A percentile compares a stretch with the other conserved stretches of the same genome.
phyloP scores from a whole-genome alignment of 371 early-diverging fungal genomes.

The Mucor irregularis region DNA sequence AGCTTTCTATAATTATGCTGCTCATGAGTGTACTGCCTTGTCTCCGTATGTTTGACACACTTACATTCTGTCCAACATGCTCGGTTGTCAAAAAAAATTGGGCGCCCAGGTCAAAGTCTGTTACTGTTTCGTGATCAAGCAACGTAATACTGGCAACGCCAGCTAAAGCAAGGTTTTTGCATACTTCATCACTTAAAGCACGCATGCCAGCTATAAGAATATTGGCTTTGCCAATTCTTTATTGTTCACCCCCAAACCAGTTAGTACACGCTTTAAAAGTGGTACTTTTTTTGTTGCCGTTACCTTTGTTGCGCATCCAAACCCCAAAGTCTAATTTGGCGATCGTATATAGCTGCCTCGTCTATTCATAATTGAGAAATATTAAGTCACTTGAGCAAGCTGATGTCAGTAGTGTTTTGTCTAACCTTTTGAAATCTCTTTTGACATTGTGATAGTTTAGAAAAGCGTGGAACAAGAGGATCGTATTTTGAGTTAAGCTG shows the following conservation, averaged over 20 bases:
- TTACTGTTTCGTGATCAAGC: constrained; percentile 61
- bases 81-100: constrained; percentile 71
- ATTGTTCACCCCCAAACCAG: neutral
- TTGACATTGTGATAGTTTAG: too few species aligned
- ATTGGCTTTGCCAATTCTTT: constrained; percentile 78
- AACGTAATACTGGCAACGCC: constrained; percentile 82
- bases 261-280: neutral
- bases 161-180: constrained; percentile 90
- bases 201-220: constrained; percentile 71
- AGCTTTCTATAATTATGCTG: constrained; percentile 58
- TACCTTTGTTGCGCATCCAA: constrained; percentile 89
- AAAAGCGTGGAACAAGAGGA: too few species aligned
- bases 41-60: constrained; percentile 2
- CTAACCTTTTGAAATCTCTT: neutral
- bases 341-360: constrained; percentile 90
- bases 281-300: neutral
- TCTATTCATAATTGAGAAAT: constrained; percentile 42
- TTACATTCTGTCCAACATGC: constrained; percentile 73
- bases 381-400: neutral
- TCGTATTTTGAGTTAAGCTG: too few species aligned
- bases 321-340: constrained; percentile 96
- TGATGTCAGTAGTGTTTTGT: neutral
- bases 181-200: constrained; percentile 76
- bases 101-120: constrained; percentile 68
- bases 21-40: neutral